Percentiles rank a stretch among this genome's conserved stretches.
Evolutionary conservation across 2,329 filamentous ascomycete species (phyloP).

Genomic region (Emmonsia crescens): DNA sequence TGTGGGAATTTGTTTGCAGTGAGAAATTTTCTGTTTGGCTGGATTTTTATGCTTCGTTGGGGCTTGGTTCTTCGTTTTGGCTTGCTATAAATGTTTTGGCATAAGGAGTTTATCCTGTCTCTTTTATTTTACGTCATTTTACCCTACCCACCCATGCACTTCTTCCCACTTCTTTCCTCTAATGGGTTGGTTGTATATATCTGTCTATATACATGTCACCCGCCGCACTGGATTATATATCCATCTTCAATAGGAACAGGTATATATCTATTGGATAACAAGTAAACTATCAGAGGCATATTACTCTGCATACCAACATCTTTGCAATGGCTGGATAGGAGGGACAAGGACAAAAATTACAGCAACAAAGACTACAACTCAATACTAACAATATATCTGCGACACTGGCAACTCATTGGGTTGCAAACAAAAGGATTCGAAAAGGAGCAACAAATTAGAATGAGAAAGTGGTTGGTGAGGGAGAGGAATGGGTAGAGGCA

Average conservation of each 20-base stretch:
- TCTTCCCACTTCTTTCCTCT: too few relatives aligned
- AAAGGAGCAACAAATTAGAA: too few relatives aligned
- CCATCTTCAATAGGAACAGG: neutral
- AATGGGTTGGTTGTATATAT: neutral
- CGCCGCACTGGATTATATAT: neutral
- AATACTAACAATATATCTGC: too few relatives aligned
- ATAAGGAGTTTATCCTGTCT: neutral
- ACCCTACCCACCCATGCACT: too few relatives aligned
- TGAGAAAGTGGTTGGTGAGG: too few relatives aligned
- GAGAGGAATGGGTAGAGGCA: too few relatives aligned
- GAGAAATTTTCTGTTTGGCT: conserved; percentile 11
- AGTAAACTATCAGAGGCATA: neutral
- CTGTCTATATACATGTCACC: neutral
- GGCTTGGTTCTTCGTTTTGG: neutral
- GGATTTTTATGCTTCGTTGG: neutral
- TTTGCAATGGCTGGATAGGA: too few relatives aligned
- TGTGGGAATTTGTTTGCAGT: conserved; percentile 53
- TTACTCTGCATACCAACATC: too few relatives aligned
- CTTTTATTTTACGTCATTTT: neutral
- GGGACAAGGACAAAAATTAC: too few relatives aligned
- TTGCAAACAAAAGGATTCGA: too few relatives aligned
- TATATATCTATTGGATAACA: neutral
- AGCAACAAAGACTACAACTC: too few relatives aligned
- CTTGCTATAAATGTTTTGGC: neutral
- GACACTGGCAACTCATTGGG: too few relatives aligned